Evolutionary conservation across 371 early-diverging fungal genomes (phyloP).

Genomic region (Spraguea lophii): DNA sequence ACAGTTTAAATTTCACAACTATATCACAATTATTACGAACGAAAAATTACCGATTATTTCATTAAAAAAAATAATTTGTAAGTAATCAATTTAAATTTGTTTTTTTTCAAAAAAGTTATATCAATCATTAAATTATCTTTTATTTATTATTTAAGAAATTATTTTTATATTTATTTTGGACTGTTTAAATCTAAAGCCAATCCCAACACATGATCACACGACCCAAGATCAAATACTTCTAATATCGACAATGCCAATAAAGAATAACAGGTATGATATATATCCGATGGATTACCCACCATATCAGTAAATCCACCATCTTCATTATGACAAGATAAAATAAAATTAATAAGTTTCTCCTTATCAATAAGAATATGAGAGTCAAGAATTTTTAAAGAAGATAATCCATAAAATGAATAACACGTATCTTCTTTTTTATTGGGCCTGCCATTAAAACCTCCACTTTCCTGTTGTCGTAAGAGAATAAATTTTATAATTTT

Average conservation of each 20-base stretch:
- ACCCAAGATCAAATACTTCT: too few species aligned
- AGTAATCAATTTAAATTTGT: too few species aligned
- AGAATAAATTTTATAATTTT: conserved; percentile 69
- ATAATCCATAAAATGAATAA: conserved; percentile 94
- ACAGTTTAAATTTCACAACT: too few species aligned
- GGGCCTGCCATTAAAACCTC: conserved; percentile 85
- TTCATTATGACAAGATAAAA: conserved; percentile 59
- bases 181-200: too few species aligned
- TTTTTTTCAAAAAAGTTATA: too few species aligned
- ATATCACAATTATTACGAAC: too few species aligned
- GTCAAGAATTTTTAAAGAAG: conserved; percentile 61
- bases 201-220: too few species aligned
- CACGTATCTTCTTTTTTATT: conserved; percentile 91
- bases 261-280: conserved; percentile 86
- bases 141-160: too few species aligned
- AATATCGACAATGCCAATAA: conserved; percentile 50
- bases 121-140: too few species aligned
- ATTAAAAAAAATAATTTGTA: too few species aligned
- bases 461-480: conserved; percentile 66
- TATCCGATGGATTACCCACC: conserved; percentile 68
- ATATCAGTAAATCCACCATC: conserved; percentile 84
- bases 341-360: conserved; percentile 56
- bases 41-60: too few species aligned
- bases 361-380: conserved; percentile 63
- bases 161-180: too few species aligned